Conservation (phyloP, 495 filamentous ascomycete genomes). For the Penicillium simplicissimum region DNA sequence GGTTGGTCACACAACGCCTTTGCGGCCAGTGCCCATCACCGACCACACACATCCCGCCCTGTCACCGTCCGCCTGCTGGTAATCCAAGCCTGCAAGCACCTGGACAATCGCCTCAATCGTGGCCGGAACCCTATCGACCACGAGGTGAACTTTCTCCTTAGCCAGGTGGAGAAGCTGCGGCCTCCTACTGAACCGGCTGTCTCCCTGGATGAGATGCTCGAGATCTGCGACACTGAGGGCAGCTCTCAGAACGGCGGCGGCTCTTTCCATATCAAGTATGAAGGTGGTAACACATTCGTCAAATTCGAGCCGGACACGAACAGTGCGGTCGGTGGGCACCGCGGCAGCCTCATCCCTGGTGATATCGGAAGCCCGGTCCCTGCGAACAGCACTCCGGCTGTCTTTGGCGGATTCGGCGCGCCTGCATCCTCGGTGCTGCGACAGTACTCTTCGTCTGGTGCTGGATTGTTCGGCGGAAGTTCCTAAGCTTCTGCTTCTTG, state of each 20-base stretch:
- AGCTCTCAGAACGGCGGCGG: slow-evolving; percentile 87
- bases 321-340: slow-evolving; percentile 39
- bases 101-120: slow-evolving; percentile 42
- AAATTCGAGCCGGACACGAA: slow-evolving; percentile 60
- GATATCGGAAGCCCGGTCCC: slow-evolving; percentile 55
- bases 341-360: slow-evolving; percentile 46
- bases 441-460: slow-evolving; percentile 42
- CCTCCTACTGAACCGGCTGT: slow-evolving; percentile 58
- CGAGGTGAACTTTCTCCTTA: slow-evolving; percentile 63
- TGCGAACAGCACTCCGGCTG: slow-evolving; percentile 40
- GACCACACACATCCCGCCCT: slow-evolving; percentile 52
- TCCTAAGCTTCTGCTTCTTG: slow-evolving; percentile 15
- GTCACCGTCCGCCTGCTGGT: slow-evolving; percentile 58
- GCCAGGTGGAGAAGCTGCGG: slow-evolving; percentile 63
- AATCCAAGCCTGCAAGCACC: slow-evolving; percentile 60
- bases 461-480: slow-evolving; percentile 37
- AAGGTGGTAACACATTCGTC: slow-evolving; percentile 55
- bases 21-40: slow-evolving; percentile 44
- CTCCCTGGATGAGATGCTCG: slow-evolving; percentile 71
- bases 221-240: slow-evolving; percentile 89
- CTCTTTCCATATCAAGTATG: slow-evolving; percentile 64
- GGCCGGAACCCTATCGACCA: slow-evolving; percentile 57
- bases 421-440: slow-evolving; percentile 38
- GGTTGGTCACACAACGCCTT: slow-evolving; percentile 58
- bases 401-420: slow-evolving; percentile 43